Evolutionary conservation across 257 asterid species (phyloP), one percentile per base, ranked within the genome.

Genomic region (Coffea eugenioides): DNA sequence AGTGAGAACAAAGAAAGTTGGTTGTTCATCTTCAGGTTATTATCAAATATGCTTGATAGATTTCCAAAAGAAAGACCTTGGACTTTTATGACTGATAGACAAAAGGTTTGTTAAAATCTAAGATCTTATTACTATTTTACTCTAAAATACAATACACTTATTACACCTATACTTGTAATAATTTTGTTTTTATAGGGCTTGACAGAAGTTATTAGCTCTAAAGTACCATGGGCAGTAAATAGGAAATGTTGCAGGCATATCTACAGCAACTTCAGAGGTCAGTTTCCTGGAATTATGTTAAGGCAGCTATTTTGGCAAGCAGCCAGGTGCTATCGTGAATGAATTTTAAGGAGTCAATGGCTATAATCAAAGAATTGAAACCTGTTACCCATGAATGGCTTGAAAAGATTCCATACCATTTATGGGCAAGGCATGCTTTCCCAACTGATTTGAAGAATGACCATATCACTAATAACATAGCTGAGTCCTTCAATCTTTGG

Each of bases 211-310:
- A 45, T 70, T 0, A 43, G 23, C 21, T 6, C 16, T 9, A 41
- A 21, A 2, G 36, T 27, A 27, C 27, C 27, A 27, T 27, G 8
- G 21, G 34, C 34, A 0, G 11, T 70, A 4, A 21, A 70, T 43
- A 70, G 74, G 4, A 70, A 70, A 20, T 70, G 74, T 9, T 70
- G 54, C 56, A 70, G 14, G 7, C 56, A 70, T 48, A 70, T 69
- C 27, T 27, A 27, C 27, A 27, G 27, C 27, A 27, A 27, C 27
- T 27, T 27, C 0, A 27, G 27, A 27, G 54, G 8, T 2, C 4
- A 45, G 14, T 70, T 16, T 21, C 36, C 8, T 0, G 20, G 74
- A 3, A 6, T 43, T 0, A 3, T 70, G 36, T 1, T 70, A 25
- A 70, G 14, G 1, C 8, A 48, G 1, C 9, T 66, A 13, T 66